These are phyloP conservation scores for Iris macrosiphon DNA, from an alignment of 106 monocot species.

Conservation along the genomic window DNA sequence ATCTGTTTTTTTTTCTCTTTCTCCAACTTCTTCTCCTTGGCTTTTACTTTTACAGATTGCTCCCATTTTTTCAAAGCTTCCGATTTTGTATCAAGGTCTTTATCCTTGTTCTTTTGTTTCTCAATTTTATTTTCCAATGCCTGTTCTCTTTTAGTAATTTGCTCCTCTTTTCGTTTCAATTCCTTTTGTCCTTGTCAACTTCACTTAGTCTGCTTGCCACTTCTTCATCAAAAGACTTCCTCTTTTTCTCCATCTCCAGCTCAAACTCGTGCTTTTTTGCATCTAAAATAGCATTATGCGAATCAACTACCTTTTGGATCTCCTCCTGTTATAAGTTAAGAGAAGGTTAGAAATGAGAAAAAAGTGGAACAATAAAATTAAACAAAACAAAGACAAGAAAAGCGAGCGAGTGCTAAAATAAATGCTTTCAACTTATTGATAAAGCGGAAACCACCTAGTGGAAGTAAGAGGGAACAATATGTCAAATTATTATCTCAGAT, in stretches of 20 bases:
- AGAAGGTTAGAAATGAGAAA: neutral
- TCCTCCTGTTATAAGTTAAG: constrained; percentile 70
- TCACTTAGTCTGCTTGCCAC: constrained; percentile 34
- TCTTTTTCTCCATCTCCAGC: constrained; percentile 51
- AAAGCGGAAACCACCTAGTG: too few species aligned
- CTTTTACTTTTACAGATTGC: constrained; percentile 42
- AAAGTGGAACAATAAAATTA: too few species aligned
- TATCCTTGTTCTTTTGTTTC: constrained; percentile 45
- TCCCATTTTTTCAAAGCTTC: constrained; percentile 75
- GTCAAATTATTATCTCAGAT: too few species aligned
- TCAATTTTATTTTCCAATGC: constrained; percentile 42
- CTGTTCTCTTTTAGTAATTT: constrained; percentile 54
- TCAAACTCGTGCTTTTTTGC: constrained; percentile 72
- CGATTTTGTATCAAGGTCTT: constrained; percentile 58
- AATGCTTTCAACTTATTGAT: too few species aligned
- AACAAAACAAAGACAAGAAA: too few species aligned
- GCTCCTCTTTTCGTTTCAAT: constrained; percentile 35
- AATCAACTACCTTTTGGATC: constrained; percentile 86
- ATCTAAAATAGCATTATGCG: constrained; percentile 50
- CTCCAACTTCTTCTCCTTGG: constrained; percentile 38
- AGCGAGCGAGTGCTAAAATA: too few species aligned
- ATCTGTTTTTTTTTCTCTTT: constrained; percentile 42
- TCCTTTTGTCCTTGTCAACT: constrained; percentile 42
- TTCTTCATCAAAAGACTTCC: constrained; percentile 52
- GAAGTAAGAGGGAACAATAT: too few species aligned